A percentile compares a stretch with the other conserved stretches of the same genome.
phyloP scores from a whole-genome alignment of 768 basidiomycete species.

The Suillus plorans region DNA sequence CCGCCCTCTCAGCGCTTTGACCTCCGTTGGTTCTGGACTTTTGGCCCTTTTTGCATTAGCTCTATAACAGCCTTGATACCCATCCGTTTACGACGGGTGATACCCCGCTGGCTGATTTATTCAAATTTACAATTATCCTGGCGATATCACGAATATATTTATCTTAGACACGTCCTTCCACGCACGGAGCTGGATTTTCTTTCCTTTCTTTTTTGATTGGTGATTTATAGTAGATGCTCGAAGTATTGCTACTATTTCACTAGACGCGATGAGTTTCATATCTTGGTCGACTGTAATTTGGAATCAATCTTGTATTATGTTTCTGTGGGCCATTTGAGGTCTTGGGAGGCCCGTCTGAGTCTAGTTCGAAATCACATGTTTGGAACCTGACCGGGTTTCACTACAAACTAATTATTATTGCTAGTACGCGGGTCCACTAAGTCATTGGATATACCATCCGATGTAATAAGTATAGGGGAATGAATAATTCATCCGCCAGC shows the following conservation, averaged over 20 bases:
- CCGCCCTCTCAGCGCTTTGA: conserved; percentile 20
- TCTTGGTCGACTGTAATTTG: background rate
- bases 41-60: conserved; percentile 23
- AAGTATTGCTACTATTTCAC: background rate
- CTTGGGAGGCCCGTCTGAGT: background rate
- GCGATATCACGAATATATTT: conserved; percentile 17
- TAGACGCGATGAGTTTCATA: background rate
- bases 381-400: background rate
- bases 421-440: background rate
- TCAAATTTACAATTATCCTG: conserved; percentile 17
- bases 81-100: conserved; percentile 38
- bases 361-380: no score
- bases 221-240: background rate
- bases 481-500: background rate
- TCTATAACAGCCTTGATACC: conserved; percentile 31
- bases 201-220: background rate
- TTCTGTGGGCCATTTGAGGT: background rate
- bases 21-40: conserved; percentile 22
- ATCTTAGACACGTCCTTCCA: background rate
- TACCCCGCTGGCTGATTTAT: conserved; percentile 39
- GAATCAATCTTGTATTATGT: background rate
- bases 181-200: conserved; percentile 15
- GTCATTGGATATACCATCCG: background rate
- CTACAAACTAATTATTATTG: no score
- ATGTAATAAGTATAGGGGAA: background rate